These are phyloP conservation scores for Boletus reticulatus DNA, from an alignment of 768 basidiomycete species.

Conservation along the genomic window DNA sequence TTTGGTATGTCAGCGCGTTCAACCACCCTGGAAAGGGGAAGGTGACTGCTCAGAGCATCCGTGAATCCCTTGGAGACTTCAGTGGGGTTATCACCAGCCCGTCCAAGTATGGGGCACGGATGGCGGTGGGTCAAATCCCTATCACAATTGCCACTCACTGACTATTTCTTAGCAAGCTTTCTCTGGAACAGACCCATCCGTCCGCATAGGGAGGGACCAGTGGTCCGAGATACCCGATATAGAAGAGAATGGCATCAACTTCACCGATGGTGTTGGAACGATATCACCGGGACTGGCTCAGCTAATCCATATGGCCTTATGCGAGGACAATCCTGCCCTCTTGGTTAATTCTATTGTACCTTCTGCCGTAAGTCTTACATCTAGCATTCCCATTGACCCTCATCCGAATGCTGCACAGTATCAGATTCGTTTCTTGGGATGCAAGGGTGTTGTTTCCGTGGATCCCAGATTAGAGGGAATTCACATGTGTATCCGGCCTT, in stretches of 20 bases:
- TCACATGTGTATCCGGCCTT: slow-evolving; percentile 65
- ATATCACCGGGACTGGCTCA: slow-evolving; percentile 60
- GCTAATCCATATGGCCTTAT: slow-evolving; percentile 57
- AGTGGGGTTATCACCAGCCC: slow-evolving; percentile 53
- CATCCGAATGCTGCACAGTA: slow-evolving; percentile 39
- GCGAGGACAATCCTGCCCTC: slow-evolving; percentile 39
- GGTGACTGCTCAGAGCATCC: slow-evolving; percentile 58
- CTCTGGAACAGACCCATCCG: slow-evolving; percentile 75
- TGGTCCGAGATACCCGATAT: slow-evolving; percentile 68
- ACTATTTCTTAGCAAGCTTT: slow-evolving; percentile 57
- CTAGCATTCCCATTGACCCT: background rate
- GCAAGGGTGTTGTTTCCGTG: slow-evolving; percentile 76
- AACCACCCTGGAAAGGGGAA: slow-evolving; percentile 38
- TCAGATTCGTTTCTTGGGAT: slow-evolving; percentile 82
- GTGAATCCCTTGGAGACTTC: slow-evolving; percentile 69
- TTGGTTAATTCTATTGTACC: slow-evolving; percentile 42
- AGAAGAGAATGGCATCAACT: slow-evolving; percentile 40
- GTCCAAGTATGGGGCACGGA: slow-evolving; percentile 79
- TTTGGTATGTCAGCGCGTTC: slow-evolving; percentile 80
- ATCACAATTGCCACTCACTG: background rate
- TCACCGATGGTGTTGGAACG: slow-evolving; percentile 82
- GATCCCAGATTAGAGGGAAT: slow-evolving; percentile 54
- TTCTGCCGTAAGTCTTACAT: slow-evolving; percentile 51
- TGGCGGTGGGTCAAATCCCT: slow-evolving; percentile 40
- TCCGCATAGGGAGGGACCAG: slow-evolving; percentile 50